Evolutionary conservation across 352 stramenopile genomes (phyloP).

Genomic region (Globisporangium nodosum): DNA sequence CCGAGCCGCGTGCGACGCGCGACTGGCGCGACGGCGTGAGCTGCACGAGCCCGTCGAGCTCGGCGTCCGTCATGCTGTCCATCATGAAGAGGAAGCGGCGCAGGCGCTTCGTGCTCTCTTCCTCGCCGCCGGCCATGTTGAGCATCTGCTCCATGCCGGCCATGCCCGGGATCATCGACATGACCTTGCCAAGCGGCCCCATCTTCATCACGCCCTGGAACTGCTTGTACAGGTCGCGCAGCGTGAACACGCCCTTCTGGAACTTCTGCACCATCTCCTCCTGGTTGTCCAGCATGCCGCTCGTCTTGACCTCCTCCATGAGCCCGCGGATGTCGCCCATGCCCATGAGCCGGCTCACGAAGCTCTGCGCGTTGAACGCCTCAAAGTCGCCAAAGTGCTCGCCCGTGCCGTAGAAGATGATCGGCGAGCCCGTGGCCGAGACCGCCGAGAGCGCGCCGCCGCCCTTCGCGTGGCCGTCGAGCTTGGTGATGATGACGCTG

Average conservation of each 20-base stretch:
- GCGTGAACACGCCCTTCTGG: slow-evolving; percentile 95
- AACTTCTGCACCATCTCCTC: slow-evolving; percentile 96
- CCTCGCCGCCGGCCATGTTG: slow-evolving; percentile 89
- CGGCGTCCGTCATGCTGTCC: slow-evolving; percentile 97
- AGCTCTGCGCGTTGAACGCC: slow-evolving; percentile 96
- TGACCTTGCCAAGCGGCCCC: slow-evolving; percentile 95
- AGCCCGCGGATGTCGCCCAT: slow-evolving; percentile 97
- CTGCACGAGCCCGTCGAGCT: slow-evolving; percentile 91
- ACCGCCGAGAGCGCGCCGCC: slow-evolving; percentile 97
- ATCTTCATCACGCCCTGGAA: slow-evolving; percentile 98
- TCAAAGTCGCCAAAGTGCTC: slow-evolving; percentile 99
- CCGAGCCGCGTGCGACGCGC: slow-evolving; percentile 90
- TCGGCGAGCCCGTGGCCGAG: slow-evolving; percentile 95
- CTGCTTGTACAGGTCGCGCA: slow-evolving; percentile 99
- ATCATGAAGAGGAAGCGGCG: slow-evolving; percentile 99
- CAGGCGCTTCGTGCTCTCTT: slow-evolving; percentile 90
- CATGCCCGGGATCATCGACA: slow-evolving; percentile 98
- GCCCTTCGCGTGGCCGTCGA: slow-evolving; percentile 99
- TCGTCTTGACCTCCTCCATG: slow-evolving; percentile 92
- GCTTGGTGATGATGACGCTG: slow-evolving; percentile 99
- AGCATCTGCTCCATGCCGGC: slow-evolving; percentile 86
- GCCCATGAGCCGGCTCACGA: slow-evolving; percentile 97
- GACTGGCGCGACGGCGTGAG: slow-evolving; percentile 63
- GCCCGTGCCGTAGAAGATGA: slow-evolving; percentile 98
- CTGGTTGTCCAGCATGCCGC: slow-evolving; percentile 89